These are phyloP conservation scores for Xylariomycetidae sp. DNA, from an alignment of 2,329 filamentous ascomycete genomes.

Conservation along the genomic window DNA sequence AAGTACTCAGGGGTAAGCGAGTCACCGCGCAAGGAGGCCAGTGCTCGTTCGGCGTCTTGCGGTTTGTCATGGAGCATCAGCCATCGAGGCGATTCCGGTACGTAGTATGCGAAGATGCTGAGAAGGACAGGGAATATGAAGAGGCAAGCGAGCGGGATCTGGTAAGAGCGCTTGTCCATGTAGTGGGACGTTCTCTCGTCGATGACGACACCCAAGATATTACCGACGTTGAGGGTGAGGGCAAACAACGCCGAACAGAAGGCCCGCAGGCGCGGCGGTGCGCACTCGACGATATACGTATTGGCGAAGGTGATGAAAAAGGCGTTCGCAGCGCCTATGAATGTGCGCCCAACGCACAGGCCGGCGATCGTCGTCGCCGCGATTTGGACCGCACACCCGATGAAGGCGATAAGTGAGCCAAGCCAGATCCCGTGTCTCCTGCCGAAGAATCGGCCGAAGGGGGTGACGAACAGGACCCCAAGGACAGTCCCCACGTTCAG, in stretches of 20 bases:
- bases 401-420: conserved; percentile 16
- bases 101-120: conserved; percentile 16
- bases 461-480: conserved; percentile 15
- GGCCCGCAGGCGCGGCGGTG: conserved; percentile 14
- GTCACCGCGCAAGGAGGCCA: conserved; percentile 16
- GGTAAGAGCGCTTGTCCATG: conserved; percentile 13
- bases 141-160: conserved; percentile 13
- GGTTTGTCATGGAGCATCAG: conserved; percentile 21
- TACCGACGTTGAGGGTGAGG: conserved; percentile 12
- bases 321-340: conserved; percentile 21
- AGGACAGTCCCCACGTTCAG: conserved; percentile 22
- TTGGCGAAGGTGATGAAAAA: conserved; percentile 24
- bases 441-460: conserved; percentile 18
- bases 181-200: conserved; percentile 13
- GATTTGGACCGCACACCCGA: conserved; percentile 17
- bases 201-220: conserved; percentile 10
- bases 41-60: conserved; percentile 20
- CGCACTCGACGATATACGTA: conserved; percentile 20
- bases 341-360: conserved; percentile 19
- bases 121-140: conserved; percentile 12
- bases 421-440: conserved; percentile 21
- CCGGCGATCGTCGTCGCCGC: conserved; percentile 11
- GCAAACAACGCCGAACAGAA: conserved; percentile 11
- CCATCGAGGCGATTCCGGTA: conserved; percentile 26
- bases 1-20: conserved; percentile 14